Conservation (phyloP, 768 basidiomycete species). For the Pulveroboletus sp. region DNA sequence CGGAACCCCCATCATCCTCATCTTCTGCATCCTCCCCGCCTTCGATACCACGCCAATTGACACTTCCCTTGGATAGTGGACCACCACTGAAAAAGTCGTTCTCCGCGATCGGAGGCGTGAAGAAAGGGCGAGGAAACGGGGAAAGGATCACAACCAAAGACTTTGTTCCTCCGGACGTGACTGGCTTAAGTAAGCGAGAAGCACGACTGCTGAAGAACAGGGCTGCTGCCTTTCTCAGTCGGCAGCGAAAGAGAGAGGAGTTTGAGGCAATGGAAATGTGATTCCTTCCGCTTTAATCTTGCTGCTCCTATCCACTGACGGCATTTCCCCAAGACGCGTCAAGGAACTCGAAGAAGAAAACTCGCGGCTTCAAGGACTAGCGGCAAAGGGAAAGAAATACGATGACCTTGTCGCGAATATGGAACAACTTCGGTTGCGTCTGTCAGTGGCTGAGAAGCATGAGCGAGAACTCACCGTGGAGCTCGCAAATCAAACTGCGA, state of each 20-base stretch:
- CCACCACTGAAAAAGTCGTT: slow-evolving; percentile 39
- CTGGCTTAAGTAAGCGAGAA: slow-evolving; percentile 86
- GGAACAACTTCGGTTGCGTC: slow-evolving; percentile 63
- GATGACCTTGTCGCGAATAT: slow-evolving; percentile 54
- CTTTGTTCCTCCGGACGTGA: slow-evolving; percentile 85
- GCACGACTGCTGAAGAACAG: slow-evolving; percentile 90
- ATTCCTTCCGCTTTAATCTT: slow-evolving; percentile 34
- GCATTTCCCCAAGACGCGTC: slow-evolving; percentile 58
- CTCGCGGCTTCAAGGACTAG: slow-evolving; percentile 61
- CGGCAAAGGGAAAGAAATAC: slow-evolving; percentile 42
- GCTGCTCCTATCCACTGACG: slow-evolving; percentile 14
- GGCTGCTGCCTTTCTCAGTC: slow-evolving; percentile 86
- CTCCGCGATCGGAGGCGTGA: slow-evolving; percentile 41
- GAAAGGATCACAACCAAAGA: slow-evolving; percentile 67
- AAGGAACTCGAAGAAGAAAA: slow-evolving; percentile 85
- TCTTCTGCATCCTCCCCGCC: slow-evolving; percentile 31
- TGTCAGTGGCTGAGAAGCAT: slow-evolving; percentile 63
- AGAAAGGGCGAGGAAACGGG: slow-evolving; percentile 47
- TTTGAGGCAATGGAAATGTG: slow-evolving; percentile 90
- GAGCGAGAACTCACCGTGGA: slow-evolving; percentile 65
- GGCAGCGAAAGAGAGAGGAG: slow-evolving; percentile 90
- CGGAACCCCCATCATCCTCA: slow-evolving; percentile 33
- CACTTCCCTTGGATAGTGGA: slow-evolving; percentile 33
- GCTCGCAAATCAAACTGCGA: slow-evolving; percentile 43
- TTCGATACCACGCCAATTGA: slow-evolving; percentile 30